These are phyloP conservation scores for Metschnikowia bowlesiae DNA, from an alignment of 805 yeast species.

Conservation along the genomic window DNA sequence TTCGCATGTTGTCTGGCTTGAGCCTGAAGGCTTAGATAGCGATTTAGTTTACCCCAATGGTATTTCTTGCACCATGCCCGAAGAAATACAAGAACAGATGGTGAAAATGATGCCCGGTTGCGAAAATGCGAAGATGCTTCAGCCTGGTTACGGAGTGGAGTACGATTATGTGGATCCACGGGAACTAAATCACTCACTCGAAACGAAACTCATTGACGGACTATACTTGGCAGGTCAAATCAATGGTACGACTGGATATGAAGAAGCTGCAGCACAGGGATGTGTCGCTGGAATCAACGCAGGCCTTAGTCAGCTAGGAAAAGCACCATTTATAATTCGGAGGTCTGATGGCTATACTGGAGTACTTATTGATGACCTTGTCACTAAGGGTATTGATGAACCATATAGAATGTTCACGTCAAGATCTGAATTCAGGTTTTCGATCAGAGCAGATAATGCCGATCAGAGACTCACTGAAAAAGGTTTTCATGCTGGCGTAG, in stretches of 20 bases:
- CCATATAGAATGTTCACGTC: constrained; percentile 98
- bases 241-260: constrained; percentile 98
- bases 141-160: constrained; percentile 99
- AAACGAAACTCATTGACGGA: constrained; percentile 75
- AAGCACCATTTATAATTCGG: constrained; percentile 48
- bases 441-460: constrained; percentile 92
- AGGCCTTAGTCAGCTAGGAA: constrained; percentile 49
- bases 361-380: constrained; percentile 86
- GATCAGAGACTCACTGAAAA: constrained; percentile 72
- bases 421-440: constrained; percentile 86
- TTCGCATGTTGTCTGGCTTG: constrained; percentile 86
- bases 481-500: constrained; percentile 66
- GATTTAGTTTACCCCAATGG: constrained; percentile 95
- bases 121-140: constrained; percentile 80
- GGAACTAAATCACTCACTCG: constrained; percentile 70
- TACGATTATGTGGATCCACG: constrained; percentile 95
- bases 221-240: constrained; percentile 93
- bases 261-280: constrained; percentile 98
- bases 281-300: constrained; percentile 94
- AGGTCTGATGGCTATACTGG: constrained; percentile 90
- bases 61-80: constrained; percentile 94
- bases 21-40: constrained; percentile 90
- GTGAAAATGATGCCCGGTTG: constrained; percentile 80
- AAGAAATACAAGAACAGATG: constrained; percentile 76
- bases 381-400: constrained; percentile 93